Base-by-base conservation (phyloP, 306 rosid species). In the Luffa aegyptiaca region DNA sequence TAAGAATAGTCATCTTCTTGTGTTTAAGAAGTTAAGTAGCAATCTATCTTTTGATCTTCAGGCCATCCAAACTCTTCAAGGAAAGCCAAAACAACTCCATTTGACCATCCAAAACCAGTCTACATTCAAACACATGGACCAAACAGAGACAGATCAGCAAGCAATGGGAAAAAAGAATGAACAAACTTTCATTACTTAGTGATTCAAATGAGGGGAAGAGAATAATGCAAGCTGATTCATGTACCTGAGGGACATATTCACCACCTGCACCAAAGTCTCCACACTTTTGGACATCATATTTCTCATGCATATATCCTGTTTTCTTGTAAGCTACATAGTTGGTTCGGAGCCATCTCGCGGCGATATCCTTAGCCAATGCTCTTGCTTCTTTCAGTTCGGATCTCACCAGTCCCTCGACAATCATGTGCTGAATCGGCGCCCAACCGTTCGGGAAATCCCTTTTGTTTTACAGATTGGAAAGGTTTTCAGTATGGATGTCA, bases 361-460 rank as follows among this genome's bases (percentile, higher is more conserved):
- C 97, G 77, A 93, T 95, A 70, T 93, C 96, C 78, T 88, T 87
- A 0, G 94, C 99, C 84, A 93, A 39, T 64, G 82, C 69, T 75
- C 83, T 88, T 83, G 97, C 97, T 88, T 93, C 96, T 82, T 87
- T 62, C 80, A 78, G 82, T 52, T 90, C 94, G 17, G 96, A 93
- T 79, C 86, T 91, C 73, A 83, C 70, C 59, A 95, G 84, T 21
- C 96, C 99, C 88, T 95, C 99, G 59, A 90, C 93, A n/a, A 95
- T 84, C 97, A 95, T 95, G 88, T 93, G 99, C 75, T 95, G 96
- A 21, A 95, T 75, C 4, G 93, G 97, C 63, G 99, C 93, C 97
- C 99, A 95, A 69, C 99, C 97, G 80, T 95, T 95, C 42, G 99
- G 99, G 78, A 86, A 93, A 88, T 95, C 97, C 99, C 99, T 91